Base-by-base conservation (phyloP, 176 grass and related monocot species). In the Pharus latifolius region DNA sequence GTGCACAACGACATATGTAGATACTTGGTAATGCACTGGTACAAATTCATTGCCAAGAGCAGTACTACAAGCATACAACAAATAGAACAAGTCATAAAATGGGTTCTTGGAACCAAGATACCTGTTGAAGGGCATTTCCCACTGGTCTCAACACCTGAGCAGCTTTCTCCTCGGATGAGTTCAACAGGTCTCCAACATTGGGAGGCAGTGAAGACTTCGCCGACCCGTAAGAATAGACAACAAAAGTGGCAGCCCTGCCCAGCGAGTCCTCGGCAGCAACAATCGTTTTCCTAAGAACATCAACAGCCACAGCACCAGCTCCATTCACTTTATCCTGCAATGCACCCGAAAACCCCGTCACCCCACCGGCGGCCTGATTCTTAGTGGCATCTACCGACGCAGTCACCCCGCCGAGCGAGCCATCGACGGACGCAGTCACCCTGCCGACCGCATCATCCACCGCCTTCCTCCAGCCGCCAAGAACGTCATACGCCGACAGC, bases 111-210 rank as follows among this genome's bases (percentile, higher is more conserved):
- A 15, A 58, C 25, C 12, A 77, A 14, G 44, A 37, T 81, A 93
- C 95, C 95, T 98, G 84, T 65, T 93, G 87, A 75, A 98, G 91
- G 58, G 78, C 81, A 76, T 77, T 22, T 72, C 78, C 81, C 22
- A 98, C 47, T 28, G 95, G 90, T 72, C 53, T 82, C 35, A 91
- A 23, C 9, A 91, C 63, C 65, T 80, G 43, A 51, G 22, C 61
- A 74, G 52, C 75, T 83, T 93, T 98, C 78, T 93, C 90, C 87
- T 98, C 95, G 1, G 95, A 90, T 12, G 81, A 85, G 77, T 83
- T 63, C 30, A 98, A 42, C 29, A 76, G n/a, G 65, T 91, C 87
- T 52, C 73, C 88, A 15, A 88, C 67, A 78, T 98, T 80, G 27
- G 89, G 75, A 29, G 95, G 95, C 63, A 98, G 76, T 11, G 78